Conservation (phyloP, 495 filamentous ascomycete species). For the Penicillium subrubescens region DNA sequence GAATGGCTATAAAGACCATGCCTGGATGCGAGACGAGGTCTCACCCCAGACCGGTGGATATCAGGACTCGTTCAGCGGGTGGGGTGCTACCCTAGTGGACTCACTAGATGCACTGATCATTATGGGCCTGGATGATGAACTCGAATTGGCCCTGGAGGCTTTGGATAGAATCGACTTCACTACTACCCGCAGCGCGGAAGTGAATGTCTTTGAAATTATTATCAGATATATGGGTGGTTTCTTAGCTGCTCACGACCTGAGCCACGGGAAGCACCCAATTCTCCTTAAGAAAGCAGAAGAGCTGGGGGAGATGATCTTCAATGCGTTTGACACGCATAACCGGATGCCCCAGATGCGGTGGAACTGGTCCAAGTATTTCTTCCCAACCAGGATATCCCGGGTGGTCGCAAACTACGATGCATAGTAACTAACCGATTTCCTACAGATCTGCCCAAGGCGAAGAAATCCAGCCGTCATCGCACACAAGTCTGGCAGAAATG, state of each 20-base stretch:
- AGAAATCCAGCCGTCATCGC: constrained; percentile 38
- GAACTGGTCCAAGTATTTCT: constrained; percentile 47
- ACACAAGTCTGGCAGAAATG: constrained; percentile 72
- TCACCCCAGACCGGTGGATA: constrained; percentile 61
- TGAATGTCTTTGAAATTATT: constrained; percentile 86
- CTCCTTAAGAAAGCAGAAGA: constrained; percentile 85
- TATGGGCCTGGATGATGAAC: constrained; percentile 62
- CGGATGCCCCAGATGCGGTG: constrained; percentile 77
- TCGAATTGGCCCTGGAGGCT: constrained; percentile 58
- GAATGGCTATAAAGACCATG: constrained; percentile 73
- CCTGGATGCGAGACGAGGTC: constrained; percentile 81
- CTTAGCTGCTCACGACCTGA: constrained; percentile 81
- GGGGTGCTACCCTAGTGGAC: constrained; percentile 63
- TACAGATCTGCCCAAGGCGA: constrained; percentile 39
- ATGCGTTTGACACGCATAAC: constrained; percentile 94
- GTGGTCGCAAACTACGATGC: not conserved
- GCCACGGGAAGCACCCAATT: constrained; percentile 60
- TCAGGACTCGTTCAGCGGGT: constrained; percentile 60
- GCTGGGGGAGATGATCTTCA: constrained; percentile 84
- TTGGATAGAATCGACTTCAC: constrained; percentile 58
- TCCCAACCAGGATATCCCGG: not conserved
- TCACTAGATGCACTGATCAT: constrained; percentile 64
- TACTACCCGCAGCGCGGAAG: constrained; percentile 48
- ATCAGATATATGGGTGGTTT: constrained; percentile 88
- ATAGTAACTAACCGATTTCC: constrained; percentile 13